Conservation (phyloP, 305 asterid species). For the Ilex paraguariensis region DNA sequence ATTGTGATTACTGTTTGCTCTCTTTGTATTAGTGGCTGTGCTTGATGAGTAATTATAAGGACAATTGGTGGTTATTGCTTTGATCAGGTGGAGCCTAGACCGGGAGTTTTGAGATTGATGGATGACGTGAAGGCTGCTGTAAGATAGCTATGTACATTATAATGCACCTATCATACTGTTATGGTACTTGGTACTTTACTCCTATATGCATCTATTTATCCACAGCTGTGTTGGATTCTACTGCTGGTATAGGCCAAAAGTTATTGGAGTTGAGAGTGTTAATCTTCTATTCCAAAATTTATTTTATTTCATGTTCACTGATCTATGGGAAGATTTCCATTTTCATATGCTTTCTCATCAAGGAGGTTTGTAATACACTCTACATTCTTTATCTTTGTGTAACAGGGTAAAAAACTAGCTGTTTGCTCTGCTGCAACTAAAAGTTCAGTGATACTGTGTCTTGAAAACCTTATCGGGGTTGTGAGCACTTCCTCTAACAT, state of each 20-base stretch:
- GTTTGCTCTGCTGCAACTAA: constrained; percentile 99
- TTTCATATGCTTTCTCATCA: too few species aligned
- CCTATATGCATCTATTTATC: constrained; percentile 5
- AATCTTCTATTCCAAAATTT: too few species aligned
- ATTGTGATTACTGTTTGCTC: neutral
- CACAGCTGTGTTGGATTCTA: constrained; percentile 1
- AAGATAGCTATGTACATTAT: constrained; percentile 34
- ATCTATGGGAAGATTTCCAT: too few species aligned
- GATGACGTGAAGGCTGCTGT: constrained; percentile 93
- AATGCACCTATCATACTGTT: neutral
- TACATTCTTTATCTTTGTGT: constrained; percentile 2
- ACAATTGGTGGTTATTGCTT: constrained; percentile 11
- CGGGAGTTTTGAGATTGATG: constrained; percentile 95
- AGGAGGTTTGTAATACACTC: too few species aligned
- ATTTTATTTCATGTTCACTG: too few species aligned
- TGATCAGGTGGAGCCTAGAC: constrained; percentile 85
- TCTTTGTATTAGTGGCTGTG: neutral
- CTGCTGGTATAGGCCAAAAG: too few species aligned
- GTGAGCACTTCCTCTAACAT: constrained; percentile 28
- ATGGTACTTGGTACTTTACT: constrained; percentile 3
- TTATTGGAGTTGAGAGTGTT: too few species aligned
- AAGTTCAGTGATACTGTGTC: constrained; percentile 84
- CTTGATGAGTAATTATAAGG: neutral
- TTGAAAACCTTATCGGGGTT: constrained; percentile 86
- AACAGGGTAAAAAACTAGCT: constrained; percentile 77